A percentile compares a stretch with the other conserved stretches of the same genome.
These are phyloP conservation scores for Arthromyces matolae DNA, from an alignment of 768 basidiomycete genomes.

Conservation along the genomic window DNA sequence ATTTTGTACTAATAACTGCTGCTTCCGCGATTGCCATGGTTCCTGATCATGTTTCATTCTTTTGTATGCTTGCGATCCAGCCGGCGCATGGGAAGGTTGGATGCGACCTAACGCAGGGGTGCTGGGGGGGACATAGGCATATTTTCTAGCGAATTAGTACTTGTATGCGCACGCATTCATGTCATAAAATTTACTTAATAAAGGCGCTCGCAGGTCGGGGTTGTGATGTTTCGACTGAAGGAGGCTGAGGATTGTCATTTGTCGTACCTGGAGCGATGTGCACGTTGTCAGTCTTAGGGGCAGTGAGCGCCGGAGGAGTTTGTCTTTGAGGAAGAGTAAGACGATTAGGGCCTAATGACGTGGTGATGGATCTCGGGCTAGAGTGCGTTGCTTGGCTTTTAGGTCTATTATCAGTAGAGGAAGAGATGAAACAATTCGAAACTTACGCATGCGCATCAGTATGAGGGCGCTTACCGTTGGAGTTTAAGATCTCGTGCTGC, in stretches of 20 bases:
- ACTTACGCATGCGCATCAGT: constrained; percentile 41
- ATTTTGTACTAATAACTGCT: constrained; percentile 11
- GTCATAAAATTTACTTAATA: constrained; percentile 26
- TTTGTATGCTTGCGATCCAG: constrained; percentile 36
- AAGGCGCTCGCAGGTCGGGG: constrained; percentile 37
- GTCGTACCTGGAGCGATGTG: constrained; percentile 7
- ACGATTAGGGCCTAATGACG: constrained; percentile 58
- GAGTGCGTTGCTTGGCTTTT: constrained; percentile 38
- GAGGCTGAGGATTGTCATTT: constrained; percentile 26
- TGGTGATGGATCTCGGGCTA: constrained; percentile 56
- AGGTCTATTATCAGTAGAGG: constrained; percentile 19
- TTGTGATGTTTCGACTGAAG: constrained; percentile 7
- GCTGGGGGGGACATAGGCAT: constrained; percentile 55
- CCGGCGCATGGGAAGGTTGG: constrained; percentile 40
- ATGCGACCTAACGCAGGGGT: constrained; percentile 38
- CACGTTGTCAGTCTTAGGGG: constrained; percentile 21
- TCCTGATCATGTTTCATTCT: constrained; percentile 26
- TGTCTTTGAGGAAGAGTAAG: constrained; percentile 66
- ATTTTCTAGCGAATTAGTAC: constrained; percentile 50
- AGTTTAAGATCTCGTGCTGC: constrained; percentile 41
- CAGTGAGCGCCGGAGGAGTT: constrained; percentile 41
- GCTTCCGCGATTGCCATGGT: constrained; percentile 17
- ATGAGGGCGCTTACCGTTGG: constrained; percentile 67
- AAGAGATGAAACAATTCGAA: not conserved
- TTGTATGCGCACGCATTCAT: constrained; percentile 18